Conservation (phyloP, 1,284 basidiomycete species). For the Malassezia sympodialis region DNA sequence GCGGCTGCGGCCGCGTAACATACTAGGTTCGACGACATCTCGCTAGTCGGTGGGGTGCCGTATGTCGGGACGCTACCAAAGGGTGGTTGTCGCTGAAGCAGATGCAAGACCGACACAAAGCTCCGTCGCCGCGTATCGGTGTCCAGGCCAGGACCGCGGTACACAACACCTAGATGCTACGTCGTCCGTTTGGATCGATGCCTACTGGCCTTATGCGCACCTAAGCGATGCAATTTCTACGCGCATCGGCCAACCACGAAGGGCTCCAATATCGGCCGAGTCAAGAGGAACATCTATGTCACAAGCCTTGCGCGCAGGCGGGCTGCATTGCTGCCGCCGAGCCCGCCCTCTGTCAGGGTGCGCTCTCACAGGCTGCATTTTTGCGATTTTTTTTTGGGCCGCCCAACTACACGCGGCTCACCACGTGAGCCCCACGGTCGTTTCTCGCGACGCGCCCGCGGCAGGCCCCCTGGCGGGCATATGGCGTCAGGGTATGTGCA, state of each 20-base stretch:
- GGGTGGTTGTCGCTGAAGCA: neutral
- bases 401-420: neutral
- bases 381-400: neutral
- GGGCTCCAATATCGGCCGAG: constrained; percentile 7
- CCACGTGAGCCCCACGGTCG: neutral
- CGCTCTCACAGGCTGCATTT: neutral
- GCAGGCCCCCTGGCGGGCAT: neutral
- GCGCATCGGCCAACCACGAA: constrained; percentile 8
- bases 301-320: neutral
- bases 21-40: constrained; percentile 19
- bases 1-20: neutral
- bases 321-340: neutral
- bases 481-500: neutral
- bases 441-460: neutral
- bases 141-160: neutral
- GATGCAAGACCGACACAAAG: neutral
- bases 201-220: constrained; percentile 12
- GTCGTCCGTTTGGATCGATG: constrained; percentile 3
- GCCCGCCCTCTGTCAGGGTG: neutral
- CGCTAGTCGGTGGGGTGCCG: neutral
- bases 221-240: neutral
- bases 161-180: constrained; percentile 19
- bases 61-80: neutral
- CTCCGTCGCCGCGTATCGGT: neutral
- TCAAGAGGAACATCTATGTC: constrained; percentile 7